Evolutionary conservation across 257 asterid species (phyloP).

Genomic region (Jacaranda mimosifolia): DNA sequence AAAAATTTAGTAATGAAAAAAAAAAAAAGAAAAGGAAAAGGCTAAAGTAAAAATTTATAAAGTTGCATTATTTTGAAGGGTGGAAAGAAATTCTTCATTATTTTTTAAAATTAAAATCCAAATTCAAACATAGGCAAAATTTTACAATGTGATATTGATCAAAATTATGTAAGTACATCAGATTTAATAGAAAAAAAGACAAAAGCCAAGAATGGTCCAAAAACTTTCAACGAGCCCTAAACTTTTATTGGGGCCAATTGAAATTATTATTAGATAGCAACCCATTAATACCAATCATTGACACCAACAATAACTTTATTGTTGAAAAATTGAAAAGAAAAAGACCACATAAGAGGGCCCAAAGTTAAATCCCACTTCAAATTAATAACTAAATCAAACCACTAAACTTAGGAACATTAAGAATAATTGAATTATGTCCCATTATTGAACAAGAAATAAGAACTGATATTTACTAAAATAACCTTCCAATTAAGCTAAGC

Average conservation of each 20-base stretch:
- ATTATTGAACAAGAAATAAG: background rate
- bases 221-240: background rate
- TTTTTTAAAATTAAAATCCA: too few relatives aligned
- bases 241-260: background rate
- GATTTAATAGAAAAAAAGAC: background rate
- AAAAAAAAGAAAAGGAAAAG: too few relatives aligned
- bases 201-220: conserved; percentile 2
- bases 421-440: background rate
- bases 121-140: too few relatives aligned
- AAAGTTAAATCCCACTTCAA: background rate
- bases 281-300: background rate
- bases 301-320: background rate
- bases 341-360: background rate
- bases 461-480: background rate
- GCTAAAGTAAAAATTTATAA: too few relatives aligned
- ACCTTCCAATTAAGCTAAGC: background rate
- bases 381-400: background rate
- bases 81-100: too few relatives aligned
- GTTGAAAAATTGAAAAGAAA: background rate
- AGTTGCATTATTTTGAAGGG: too few relatives aligned
- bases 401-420: background rate
- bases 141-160: background rate
- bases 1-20: too few relatives aligned
- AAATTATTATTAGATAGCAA: background rate
- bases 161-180: background rate